Evolutionary conservation across 2,329 filamentous ascomycete genomes (phyloP), one percentile per base, ranked within the genome.

Genomic region (Diaporthe aspalathi): DNA sequence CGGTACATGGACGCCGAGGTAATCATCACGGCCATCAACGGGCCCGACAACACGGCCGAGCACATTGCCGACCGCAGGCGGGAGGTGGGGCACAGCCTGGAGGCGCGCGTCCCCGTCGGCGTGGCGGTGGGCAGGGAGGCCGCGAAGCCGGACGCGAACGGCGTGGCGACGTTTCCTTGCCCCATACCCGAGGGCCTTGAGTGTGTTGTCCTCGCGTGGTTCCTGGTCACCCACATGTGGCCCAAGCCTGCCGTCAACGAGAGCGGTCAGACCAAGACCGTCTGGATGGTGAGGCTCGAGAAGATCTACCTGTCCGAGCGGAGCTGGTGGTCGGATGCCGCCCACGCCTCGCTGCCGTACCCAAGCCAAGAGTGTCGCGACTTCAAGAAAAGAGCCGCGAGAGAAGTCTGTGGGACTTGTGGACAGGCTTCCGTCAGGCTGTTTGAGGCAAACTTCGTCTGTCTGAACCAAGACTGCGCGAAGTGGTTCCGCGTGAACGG

Each of bases 241-340:
- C 40, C 32, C 9, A 32, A 68, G 53, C 67, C 52, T 8, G n/a
- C n/a, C 16, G 6, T 1, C 27, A 38, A 40, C n/a, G 17, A 32
- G 24, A 43, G 2, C 3, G 53, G 32, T 11, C 4, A 32, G 17
- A 3, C 14, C 6, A 32, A 24, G 20, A 22, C n/a, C 2, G 40
- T 35, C 12, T 68, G 67, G 67, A 62, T 68, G 67, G 43, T 52
- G 14, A 60, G 67, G 43, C 43, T 68, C 16, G 67, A 68, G 53
- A 60, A 60, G 43, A 50, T 56, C 11, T 43, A 68, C 43, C 47
- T 68, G 4, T 20, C 29, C 20, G 12, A 40, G 20, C 29, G 29
- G 22, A 68, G 52, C 52, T 68, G 67, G 67, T 68, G 67, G 67
- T 24, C 52, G 9, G 27, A 68, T 11, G 40, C 67, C 9, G 43